phyloP scores from a whole-genome alignment of 1,139 yeast species.

The Kodamaea plutei region DNA sequence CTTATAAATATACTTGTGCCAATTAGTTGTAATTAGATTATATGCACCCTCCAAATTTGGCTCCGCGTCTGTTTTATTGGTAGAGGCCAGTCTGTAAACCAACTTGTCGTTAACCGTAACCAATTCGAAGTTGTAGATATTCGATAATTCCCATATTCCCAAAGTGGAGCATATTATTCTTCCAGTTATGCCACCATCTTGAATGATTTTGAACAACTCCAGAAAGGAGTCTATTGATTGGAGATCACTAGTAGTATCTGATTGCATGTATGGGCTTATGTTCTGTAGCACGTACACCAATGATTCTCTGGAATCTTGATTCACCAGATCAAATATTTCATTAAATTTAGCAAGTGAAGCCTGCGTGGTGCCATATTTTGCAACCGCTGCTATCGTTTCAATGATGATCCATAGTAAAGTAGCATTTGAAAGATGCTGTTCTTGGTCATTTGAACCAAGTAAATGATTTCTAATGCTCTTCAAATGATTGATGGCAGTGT shows the following conservation, averaged over 20 bases:
- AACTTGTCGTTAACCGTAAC: conserved; percentile 7
- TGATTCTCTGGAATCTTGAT: conserved; percentile 10
- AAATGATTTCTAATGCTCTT: conserved; percentile 20
- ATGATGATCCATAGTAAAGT: conserved; percentile 18
- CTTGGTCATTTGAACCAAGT: neutral
- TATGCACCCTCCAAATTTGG: conserved; percentile 2
- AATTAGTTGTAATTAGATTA: conserved; percentile 9
- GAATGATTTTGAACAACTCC: conserved; percentile 15
- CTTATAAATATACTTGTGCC: conserved; percentile 17
- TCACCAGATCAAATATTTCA: conserved; percentile 5
- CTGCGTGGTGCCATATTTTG: conserved; percentile 4
- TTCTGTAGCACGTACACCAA: conserved; percentile 18
- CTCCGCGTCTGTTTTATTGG: conserved; percentile 1
- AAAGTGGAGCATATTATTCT: conserved; percentile 28
- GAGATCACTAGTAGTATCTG: conserved; percentile 2
- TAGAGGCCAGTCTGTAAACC: too few species aligned
- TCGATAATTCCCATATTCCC: conserved; percentile 33
- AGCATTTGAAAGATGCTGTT: conserved; percentile 18
- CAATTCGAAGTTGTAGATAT: conserved; percentile 18
- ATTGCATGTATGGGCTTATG: conserved; percentile 15
- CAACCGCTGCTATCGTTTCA: conserved; percentile 11
- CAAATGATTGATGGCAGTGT: conserved; percentile 26
- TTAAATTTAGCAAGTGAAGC: neutral
- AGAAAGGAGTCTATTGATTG: conserved; percentile 3
- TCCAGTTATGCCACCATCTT: conserved; percentile 22